Base-by-base conservation (phyloP, 495 filamentous ascomycete genomes). In the Articulospora tetracladia region DNA sequence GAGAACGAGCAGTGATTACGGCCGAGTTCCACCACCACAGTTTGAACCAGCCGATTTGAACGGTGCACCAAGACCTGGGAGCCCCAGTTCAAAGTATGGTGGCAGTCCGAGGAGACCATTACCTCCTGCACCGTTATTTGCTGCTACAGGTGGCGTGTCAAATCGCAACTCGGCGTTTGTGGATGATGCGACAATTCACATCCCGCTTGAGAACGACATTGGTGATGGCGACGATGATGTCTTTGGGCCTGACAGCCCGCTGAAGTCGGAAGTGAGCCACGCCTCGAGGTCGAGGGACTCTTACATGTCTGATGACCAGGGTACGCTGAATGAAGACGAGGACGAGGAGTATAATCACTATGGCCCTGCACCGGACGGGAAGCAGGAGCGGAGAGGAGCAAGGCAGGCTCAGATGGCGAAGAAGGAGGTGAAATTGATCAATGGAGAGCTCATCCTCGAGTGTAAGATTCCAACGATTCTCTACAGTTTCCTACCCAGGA, bases 391-490 rank as follows among this genome's bases (percentile, higher is more conserved):
- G 13, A 81, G 89, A 59, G 87, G 92, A 27, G 91, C 95, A 46
- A 83, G 94, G 56, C 79, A 88, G 36, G 91, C 92, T 1, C 90
- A 94, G 66, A 93, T 95, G 85, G 82, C 88, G 23, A 94, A 90
- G 77, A 96, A 94, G 62, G 92, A 98, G 74, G 95, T 99, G 24
- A 84, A 88, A 60, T 82, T 99, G 2, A 92, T 97, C 80, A 97
- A 97, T 70, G 95, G 95, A 68, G 92, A 98, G 73, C 84, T 99
- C 34, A 93, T 99, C 56, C 78, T 99, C 19, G 95, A 99, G 77
- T 98, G 95, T 80, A 98, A 98, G 71, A 98, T 99, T 52, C 95
- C 95, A 0, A 97, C 95, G 0, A 99, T 97, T 66, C 78, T 98
- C 10, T 92, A 98, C 78, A 92, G 89, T 67, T 98, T 98, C 73